Percentiles rank a stretch among this genome's conserved stretches.
Evolutionary conservation across 1,284 basidiomycete genomes (phyloP).

Genomic region (Ganoderma lingzhi): DNA sequence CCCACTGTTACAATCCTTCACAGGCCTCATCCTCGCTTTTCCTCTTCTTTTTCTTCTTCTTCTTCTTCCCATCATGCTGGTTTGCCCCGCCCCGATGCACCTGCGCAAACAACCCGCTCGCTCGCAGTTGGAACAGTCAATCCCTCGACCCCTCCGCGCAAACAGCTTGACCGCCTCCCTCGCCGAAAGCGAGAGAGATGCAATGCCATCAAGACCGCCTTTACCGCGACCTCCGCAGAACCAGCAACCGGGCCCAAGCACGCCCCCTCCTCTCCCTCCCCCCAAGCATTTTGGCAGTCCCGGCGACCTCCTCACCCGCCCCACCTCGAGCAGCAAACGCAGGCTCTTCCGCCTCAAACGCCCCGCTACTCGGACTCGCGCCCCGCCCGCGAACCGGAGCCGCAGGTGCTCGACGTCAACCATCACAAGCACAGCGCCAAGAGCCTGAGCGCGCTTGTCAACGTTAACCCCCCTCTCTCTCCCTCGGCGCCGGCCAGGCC

Average conservation of each 20-base stretch:
- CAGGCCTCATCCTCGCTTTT: conserved; percentile 2
- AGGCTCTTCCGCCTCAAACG: conserved; percentile 37
- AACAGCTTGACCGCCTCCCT: conserved; percentile 23
- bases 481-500: conserved; percentile 30
- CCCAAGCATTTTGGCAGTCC: conserved; percentile 15
- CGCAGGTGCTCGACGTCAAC: background rate
- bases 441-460: conserved; percentile 15
- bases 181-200: conserved; percentile 3
- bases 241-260: background rate
- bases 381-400: conserved; percentile 9
- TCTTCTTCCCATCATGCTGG: conserved; percentile 25
- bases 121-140: conserved; percentile 18
- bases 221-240: conserved; percentile 14
- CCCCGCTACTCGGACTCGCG: conserved; percentile 33
- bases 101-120: conserved; percentile 18
- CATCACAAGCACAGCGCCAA: conserved; percentile 12
- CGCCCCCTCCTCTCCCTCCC: conserved; percentile 13
- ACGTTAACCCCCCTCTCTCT: conserved; percentile 13
- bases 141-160: conserved; percentile 27
- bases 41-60: conserved; percentile 11
- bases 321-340: conserved; percentile 23
- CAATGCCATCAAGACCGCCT: conserved; percentile 9
- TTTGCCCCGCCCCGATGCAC: conserved; percentile 14
- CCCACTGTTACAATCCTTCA: background rate
- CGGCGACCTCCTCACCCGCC: conserved; percentile 17